These are phyloP conservation scores for Capsicum baccatum DNA, from an alignment of 257 asterid species.

Conservation along the genomic window DNA sequence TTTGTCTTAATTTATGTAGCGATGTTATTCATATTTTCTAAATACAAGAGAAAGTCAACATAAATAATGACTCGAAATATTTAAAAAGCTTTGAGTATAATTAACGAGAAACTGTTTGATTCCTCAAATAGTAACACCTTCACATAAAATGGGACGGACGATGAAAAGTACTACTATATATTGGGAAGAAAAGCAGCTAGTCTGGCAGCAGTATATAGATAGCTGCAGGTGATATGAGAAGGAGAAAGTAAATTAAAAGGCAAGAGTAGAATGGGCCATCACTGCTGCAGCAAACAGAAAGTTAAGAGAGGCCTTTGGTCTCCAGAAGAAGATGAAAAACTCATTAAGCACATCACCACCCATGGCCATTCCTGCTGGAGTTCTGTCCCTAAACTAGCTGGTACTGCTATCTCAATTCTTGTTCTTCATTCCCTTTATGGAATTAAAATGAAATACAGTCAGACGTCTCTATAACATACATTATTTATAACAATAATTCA, in stretches of 20 bases:
- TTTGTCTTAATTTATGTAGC: too few relatives aligned
- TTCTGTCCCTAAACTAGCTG: conserved; percentile 84
- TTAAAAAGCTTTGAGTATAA: too few relatives aligned
- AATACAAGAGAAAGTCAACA: too few relatives aligned
- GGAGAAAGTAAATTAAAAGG: conserved; percentile 20
- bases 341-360: conserved; percentile 59
- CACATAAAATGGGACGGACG: too few relatives aligned
- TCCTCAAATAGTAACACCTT: too few relatives aligned
- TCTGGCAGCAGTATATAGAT: conserved; percentile 28
- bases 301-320: conserved; percentile 97
- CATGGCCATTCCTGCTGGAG: conserved; percentile 99
- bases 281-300: conserved; percentile 94
- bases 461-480: too few relatives aligned
- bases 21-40: too few relatives aligned
- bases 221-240: conserved; percentile 26
- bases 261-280: conserved; percentile 66
- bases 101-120: too few relatives aligned
- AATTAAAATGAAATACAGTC: neutral
- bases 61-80: too few relatives aligned
- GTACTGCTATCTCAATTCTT: conserved; percentile 24
- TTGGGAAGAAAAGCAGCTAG: neutral
- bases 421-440: neutral
- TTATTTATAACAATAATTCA: too few relatives aligned
- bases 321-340: conserved; percentile 94
- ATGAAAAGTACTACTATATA: neutral